Base-by-base conservation (phyloP, 176 grass and related monocot species). In the Oropetium thomaeum region DNA sequence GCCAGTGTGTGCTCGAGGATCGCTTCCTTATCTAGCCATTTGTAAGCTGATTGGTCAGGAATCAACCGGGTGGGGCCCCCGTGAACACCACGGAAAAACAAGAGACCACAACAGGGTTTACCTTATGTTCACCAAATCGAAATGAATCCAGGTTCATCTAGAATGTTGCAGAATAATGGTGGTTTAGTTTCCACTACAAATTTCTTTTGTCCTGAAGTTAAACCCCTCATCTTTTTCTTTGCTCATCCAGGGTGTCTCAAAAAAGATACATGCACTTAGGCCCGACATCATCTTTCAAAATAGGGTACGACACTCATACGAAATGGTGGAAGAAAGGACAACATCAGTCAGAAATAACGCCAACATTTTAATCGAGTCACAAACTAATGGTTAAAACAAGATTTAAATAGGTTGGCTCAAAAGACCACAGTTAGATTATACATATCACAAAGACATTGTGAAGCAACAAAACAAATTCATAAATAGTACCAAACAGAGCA, bases 11-110 rank as follows among this genome's bases (percentile, higher is more conserved):
- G 86, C 73, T 80, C 84, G 15, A 70, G 59, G 11, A 80, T 64
- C 5, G 70, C 41, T 42, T 48, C 74, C 92, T 82, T 88, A 91
- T 91, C 92, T 43, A 51, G 37, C 63, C 8, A 37, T 16, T 39
- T 30, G 59, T 14, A 35, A 41, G 23, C 69, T 79, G 29, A 78
- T 90, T 88, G 86, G 86, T 52, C 20, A 28, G 40, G 79, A 49
- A 49, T 67, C 17, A 34, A 15, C 19, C 0, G n/a, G 14, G 75
- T 68, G 85, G 79, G 52, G 2, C 62, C 74, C 74, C 48, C 53
- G 0, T 28, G 61, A 27, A 53, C 34, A 55, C 59, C 7, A 29
- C 4, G 44, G 9, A 5, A 25, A 23, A 40, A 63, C 19, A n/a
- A 4, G 10, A 3, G 40, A n/a, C n/a, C n/a, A n/a, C n/a, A n/a